Evolutionary conservation across 192 early-diverging fungal genomes (phyloP).

Genomic region (Coemansia sp.): DNA sequence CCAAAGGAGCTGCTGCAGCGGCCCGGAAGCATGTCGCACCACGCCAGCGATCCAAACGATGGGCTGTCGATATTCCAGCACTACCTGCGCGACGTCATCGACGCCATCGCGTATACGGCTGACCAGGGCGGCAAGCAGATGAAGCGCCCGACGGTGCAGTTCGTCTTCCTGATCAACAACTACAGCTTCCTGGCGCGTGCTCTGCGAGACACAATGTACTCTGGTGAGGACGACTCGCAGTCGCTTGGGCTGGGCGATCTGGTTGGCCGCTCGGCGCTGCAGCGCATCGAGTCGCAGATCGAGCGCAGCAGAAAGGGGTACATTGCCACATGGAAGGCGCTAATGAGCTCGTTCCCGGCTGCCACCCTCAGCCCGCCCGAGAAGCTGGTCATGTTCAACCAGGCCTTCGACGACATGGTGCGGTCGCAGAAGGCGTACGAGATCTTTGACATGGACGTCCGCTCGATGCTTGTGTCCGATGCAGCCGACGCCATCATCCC

Average conservation of each 20-base stretch:
- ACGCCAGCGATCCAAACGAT: slow-evolving; percentile 52
- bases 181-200: slow-evolving; percentile 48
- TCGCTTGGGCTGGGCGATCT: slow-evolving; percentile 49
- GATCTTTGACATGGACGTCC: slow-evolving; percentile 48
- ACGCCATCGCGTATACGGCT: slow-evolving; percentile 38
- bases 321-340: slow-evolving; percentile 48
- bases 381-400: slow-evolving; percentile 50
- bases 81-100: slow-evolving; percentile 49
- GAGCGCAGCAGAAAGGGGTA: slow-evolving; percentile 52
- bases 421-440: slow-evolving; percentile 47
- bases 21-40: slow-evolving; percentile 23
- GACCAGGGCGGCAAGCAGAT: slow-evolving; percentile 52
- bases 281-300: slow-evolving; percentile 43
- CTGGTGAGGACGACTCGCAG: slow-evolving; percentile 46
- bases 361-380: slow-evolving; percentile 45
- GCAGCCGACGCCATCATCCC: slow-evolving; percentile 45
- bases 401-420: slow-evolving; percentile 51
- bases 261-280: slow-evolving; percentile 42
- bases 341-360: slow-evolving; percentile 49
- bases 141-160: slow-evolving; percentile 50
- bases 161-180: slow-evolving; percentile 53
- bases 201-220: slow-evolving; percentile 47
- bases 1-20: slow-evolving; percentile 24
- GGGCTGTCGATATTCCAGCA: slow-evolving; percentile 54
- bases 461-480: slow-evolving; percentile 42